Base-by-base conservation (phyloP, 495 filamentous ascomycete species). In the Xylaria venustula region DNA sequence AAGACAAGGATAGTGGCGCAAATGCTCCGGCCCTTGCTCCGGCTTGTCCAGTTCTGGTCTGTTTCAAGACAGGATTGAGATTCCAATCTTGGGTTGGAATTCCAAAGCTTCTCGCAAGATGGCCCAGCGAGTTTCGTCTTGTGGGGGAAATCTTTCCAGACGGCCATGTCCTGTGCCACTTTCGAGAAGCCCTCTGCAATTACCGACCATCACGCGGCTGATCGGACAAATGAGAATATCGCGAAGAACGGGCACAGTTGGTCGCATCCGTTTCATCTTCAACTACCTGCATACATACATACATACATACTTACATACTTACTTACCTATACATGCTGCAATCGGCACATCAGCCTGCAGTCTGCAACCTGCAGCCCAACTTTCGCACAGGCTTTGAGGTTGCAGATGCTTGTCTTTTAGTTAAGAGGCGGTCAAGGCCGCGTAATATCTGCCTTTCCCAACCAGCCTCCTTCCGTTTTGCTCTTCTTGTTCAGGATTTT, bases 11-110 rank as follows among this genome's bases (percentile, higher is more conserved):
- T 45, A 6, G 15, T 6, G 51, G 8, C 22, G 37, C 4, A 45
- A 55, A 55, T 45, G 53, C 40, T 55, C 53, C 53, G 53, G 40
- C 12, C n/a, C n/a, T n/a, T n/a, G n/a, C n/a, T n/a, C n/a, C n/a
- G n/a, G n/a, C n/a, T n/a, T 20, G 25, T 15, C 51, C 22, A 54
- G 34, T 54, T n/a, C 51, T 42, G 22, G 51, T 23, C 17, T 23
- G 53, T 55, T 55, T 55, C 53, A 55, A 55, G 53, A 20, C 40
- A 41, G 19, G n/a, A 4, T 14, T 6, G 19, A 20, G n/a, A 22
- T 23, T 30, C 40, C 52, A 30, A 11, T 34, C 30, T n/a, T n/a
- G n/a, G 30, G 30, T 4, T 34, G 30, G 11, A 34, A 34, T 34
- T 4, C 14, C n/a, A 28, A 20, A 45, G 53, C 40, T 44, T 15